These are phyloP conservation scores for Eucalyptus sideroxylon DNA, from an alignment of 345 rosid genomes.

Conservation along the genomic window DNA sequence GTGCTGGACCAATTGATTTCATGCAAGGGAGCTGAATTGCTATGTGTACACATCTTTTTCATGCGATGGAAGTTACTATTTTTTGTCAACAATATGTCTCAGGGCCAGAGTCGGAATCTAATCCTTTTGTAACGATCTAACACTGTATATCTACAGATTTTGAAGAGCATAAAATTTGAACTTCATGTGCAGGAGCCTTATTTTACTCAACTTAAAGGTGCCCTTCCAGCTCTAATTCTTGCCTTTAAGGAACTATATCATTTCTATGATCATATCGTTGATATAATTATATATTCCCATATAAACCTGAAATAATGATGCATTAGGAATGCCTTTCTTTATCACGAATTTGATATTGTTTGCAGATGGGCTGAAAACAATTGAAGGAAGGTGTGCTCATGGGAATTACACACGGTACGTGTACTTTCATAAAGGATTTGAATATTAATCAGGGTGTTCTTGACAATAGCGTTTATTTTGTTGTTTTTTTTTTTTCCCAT, in stretches of 20 bases:
- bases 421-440: not conserved
- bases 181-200: slow-evolving; percentile 74
- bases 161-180: slow-evolving; percentile 39
- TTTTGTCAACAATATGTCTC: not conserved
- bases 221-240: not conserved
- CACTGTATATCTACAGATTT: slow-evolving; percentile 17
- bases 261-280: not conserved
- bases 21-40: slow-evolving; percentile 22
- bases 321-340: not conserved
- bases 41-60: not conserved
- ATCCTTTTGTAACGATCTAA: not conserved
- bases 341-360: not conserved
- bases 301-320: not conserved
- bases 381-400: slow-evolving; percentile 78
- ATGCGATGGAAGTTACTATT: not conserved
- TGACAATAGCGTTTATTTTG: not conserved
- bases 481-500: not conserved
- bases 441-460: not conserved
- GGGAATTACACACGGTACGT: slow-evolving; percentile 51
- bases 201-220: slow-evolving; percentile 62
- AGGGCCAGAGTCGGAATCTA: not conserved
- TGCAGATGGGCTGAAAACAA: slow-evolving; percentile 60
- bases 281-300: not conserved
- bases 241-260: not conserved
- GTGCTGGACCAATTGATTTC: slow-evolving; percentile 14